These are phyloP conservation scores for Saccharomycopsis javanensis DNA, from an alignment of 805 yeast genomes.

Conservation along the genomic window DNA sequence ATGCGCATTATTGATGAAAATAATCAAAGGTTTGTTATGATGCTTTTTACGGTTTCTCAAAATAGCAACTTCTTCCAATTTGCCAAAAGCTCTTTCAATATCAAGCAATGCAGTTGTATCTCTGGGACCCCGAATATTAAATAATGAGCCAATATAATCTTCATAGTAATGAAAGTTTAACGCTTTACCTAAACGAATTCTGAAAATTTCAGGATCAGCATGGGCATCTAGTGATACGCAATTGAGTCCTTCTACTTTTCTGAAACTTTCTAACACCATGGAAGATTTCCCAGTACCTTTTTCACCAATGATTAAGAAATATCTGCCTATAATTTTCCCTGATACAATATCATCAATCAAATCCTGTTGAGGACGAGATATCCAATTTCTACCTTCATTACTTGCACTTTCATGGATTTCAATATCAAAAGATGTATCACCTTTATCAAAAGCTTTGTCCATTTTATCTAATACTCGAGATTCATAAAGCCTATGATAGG, in stretches of 20 bases:
- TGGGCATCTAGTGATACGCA: conserved; percentile 74
- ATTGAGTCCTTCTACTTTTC: conserved; percentile 49
- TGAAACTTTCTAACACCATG: conserved; percentile 60
- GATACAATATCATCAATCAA: conserved; percentile 53
- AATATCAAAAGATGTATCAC: conserved; percentile 54
- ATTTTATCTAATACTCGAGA: conserved; percentile 54
- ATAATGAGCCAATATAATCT: conserved; percentile 74
- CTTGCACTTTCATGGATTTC: conserved; percentile 40
- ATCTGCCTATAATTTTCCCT: conserved; percentile 59
- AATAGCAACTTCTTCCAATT: conserved; percentile 64
- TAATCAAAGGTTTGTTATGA: conserved; percentile 46
- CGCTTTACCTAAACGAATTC: conserved; percentile 69
- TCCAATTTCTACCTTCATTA: conserved; percentile 43
- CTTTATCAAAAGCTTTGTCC: conserved; percentile 54
- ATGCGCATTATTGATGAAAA: conserved; percentile 68
- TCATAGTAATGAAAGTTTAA: conserved; percentile 64
- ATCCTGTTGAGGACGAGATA: conserved; percentile 58
- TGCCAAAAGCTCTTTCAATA: conserved; percentile 72
- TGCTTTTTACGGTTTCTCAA: conserved; percentile 31
- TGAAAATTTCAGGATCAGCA: conserved; percentile 74
- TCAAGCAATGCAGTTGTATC: conserved; percentile 76
- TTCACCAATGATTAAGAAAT: conserved; percentile 67
- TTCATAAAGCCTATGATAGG: conserved; percentile 56
- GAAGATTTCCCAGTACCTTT: conserved; percentile 84
- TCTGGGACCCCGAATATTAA: conserved; percentile 74